Evolutionary conservation across 768 basidiomycete genomes (phyloP).

Genomic region (Cyclocybe aegerita): DNA sequence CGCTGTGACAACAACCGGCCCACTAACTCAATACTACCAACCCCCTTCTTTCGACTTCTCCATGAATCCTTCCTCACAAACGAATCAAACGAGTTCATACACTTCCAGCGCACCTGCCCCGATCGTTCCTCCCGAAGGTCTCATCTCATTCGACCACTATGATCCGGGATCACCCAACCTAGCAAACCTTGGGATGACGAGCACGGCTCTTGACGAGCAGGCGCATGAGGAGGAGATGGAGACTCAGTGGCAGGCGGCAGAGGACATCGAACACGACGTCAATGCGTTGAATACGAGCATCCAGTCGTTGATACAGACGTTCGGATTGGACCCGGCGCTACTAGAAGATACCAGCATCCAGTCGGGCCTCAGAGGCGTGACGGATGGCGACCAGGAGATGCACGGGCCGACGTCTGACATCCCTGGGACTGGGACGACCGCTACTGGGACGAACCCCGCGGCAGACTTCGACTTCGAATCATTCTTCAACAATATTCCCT

Average conservation of each 20-base stretch:
- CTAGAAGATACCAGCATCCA: slow-evolving; percentile 17
- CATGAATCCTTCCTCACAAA: slow-evolving; percentile 12
- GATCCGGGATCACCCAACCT: slow-evolving; percentile 11
- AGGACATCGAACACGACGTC: slow-evolving; percentile 72
- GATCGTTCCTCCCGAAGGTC: slow-evolving; percentile 21
- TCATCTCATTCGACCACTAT: slow-evolving; percentile 30
- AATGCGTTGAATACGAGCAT: slow-evolving; percentile 68
- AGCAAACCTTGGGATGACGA: slow-evolving; percentile 29
- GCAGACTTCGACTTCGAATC: slow-evolving; percentile 27
- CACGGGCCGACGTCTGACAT: background rate
- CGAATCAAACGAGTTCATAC: slow-evolving; percentile 1
- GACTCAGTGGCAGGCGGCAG: slow-evolving; percentile 56
- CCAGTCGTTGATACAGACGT: slow-evolving; percentile 66
- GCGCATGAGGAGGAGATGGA: slow-evolving; percentile 34
- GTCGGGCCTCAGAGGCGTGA: background rate
- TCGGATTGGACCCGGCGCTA: slow-evolving; percentile 59
- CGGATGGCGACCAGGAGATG: background rate
- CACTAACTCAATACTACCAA: slow-evolving; percentile 31
- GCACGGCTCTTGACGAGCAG: slow-evolving; percentile 30
- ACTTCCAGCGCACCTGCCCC: slow-evolving; percentile 7
- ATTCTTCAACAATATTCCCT: slow-evolving; percentile 21
- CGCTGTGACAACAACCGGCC: slow-evolving; percentile 15
- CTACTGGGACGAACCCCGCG: background rate
- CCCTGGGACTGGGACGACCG: background rate
- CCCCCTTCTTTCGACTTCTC: slow-evolving; percentile 35